Percentiles rank a stretch among this genome's conserved stretches.
These are phyloP conservation scores for Solanum chiquidenum DNA, from an alignment of 257 asterid species.

Conservation along the genomic window DNA sequence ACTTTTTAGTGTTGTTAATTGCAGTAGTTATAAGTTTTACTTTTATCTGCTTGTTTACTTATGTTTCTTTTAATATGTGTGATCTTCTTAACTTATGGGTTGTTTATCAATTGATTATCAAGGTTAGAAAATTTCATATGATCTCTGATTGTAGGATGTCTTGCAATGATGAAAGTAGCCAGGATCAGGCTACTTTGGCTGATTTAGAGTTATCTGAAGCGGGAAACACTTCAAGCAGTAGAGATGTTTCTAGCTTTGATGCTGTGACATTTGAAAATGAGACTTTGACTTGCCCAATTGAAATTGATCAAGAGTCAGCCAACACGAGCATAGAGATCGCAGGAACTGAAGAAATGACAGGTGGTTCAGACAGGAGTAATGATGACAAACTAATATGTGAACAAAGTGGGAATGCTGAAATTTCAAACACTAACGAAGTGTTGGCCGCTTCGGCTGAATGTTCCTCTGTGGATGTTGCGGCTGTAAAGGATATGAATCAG, in stretches of 20 bases:
- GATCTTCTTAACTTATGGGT: neutral
- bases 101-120: neutral
- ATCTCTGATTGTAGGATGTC: neutral
- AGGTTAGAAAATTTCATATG: neutral
- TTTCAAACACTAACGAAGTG: constrained; percentile 14
- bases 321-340: constrained; percentile 10
- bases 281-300: constrained; percentile 13
- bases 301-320: constrained; percentile 10
- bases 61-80: neutral
- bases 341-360: constrained; percentile 19
- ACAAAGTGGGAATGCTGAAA: constrained; percentile 3
- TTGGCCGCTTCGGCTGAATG: constrained; percentile 26
- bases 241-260: constrained; percentile 10
- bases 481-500: constrained; percentile 21
- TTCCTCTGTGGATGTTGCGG: constrained; percentile 20
- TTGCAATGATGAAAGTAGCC: constrained; percentile 2
- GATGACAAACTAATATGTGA: neutral
- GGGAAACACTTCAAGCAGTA: constrained; percentile 13
- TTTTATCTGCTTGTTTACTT: neutral
- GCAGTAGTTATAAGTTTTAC: neutral
- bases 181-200: constrained; percentile 11
- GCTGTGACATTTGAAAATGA: constrained; percentile 19
- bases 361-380: constrained; percentile 6
- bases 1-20: neutral
- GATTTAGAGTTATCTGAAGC: constrained; percentile 24